A percentile compares a stretch with the other conserved stretches of the same genome.
Evolutionary conservation across 2,329 filamentous ascomycete species (phyloP).

Genomic region (Ciborinia camelliae): DNA sequence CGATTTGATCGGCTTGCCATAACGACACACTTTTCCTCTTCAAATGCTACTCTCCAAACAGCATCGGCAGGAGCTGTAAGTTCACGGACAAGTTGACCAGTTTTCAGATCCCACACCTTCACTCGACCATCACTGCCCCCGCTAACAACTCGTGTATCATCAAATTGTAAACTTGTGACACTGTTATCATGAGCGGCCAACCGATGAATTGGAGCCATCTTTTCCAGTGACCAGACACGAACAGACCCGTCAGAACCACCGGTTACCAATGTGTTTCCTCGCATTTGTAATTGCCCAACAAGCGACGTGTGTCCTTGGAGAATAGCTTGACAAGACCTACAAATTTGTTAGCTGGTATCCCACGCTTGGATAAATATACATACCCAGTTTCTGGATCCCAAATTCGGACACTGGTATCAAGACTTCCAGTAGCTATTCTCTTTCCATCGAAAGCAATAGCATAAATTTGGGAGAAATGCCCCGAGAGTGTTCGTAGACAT

Average conservation of each 20-base stretch:
- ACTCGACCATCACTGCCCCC: conserved; percentile 96
- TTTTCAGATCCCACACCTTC: conserved; percentile 96
- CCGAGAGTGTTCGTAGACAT: conserved; percentile 83
- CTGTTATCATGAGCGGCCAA: conserved; percentile 97
- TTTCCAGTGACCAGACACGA: conserved; percentile 89
- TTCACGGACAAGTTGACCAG: conserved; percentile 84
- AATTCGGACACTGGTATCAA: conserved; percentile 94
- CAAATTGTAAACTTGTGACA: conserved; percentile 95
- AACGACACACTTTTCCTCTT: conserved; percentile 96
- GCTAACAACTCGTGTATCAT: conserved; percentile 91
- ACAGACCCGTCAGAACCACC: conserved; percentile 96
- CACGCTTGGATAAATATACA: conserved; percentile 38
- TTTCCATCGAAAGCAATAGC: conserved; percentile 96
- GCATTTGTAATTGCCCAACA: conserved; percentile 94
- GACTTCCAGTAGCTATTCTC: conserved; percentile 87
- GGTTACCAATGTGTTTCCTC: conserved; percentile 89
- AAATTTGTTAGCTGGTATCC: conserved; percentile 32
- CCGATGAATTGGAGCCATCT: conserved; percentile 87
- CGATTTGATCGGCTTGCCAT: conserved; percentile 81
- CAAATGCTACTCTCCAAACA: conserved; percentile 96
- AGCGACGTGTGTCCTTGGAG: conserved; percentile 95
- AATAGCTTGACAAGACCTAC: conserved; percentile 64
- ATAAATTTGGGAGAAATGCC: conserved; percentile 98
- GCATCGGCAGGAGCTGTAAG: conserved; percentile 88
- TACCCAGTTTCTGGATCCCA: conserved; percentile 91